phyloP scores from a whole-genome alignment of 2,329 filamentous ascomycete species.

The Thielaviopsis punctulata region DNA sequence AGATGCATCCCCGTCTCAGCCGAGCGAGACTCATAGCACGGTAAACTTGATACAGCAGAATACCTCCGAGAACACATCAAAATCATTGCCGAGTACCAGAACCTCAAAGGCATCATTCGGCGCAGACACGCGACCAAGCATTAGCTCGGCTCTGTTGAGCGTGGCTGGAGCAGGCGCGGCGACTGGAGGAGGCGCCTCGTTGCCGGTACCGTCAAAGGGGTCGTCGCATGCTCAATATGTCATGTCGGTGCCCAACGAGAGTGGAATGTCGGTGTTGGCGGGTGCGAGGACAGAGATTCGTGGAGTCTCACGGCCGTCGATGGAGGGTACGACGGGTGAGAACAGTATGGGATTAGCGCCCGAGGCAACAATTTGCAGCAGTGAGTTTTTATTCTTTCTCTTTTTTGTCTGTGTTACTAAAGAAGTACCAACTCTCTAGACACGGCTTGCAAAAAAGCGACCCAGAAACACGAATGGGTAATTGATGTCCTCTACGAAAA shows the following conservation, averaged over 20 bases:
- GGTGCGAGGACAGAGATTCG: constrained; percentile 5
- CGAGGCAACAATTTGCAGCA: background rate
- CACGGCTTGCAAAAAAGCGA: background rate
- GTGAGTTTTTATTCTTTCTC: too few relatives aligned
- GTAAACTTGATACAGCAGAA: too few relatives aligned
- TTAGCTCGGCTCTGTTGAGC: constrained; percentile 12
- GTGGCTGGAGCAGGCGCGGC: constrained; percentile 8
- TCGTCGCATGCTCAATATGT: constrained; percentile 2
- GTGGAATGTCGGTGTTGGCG: constrained; percentile 3
- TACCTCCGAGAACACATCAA: background rate
- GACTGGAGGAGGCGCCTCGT: constrained; percentile 4
- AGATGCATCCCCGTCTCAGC: too few relatives aligned
- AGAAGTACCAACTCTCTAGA: background rate
- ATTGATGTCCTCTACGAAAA: constrained; percentile 94
- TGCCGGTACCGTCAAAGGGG: constrained; percentile 9
- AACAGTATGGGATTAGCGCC: background rate
- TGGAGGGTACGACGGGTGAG: background rate
- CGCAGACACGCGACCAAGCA: background rate
- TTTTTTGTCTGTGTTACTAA: too few relatives aligned
- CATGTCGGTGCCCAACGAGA: constrained; percentile 10
- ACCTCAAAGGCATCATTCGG: background rate
- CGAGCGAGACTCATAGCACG: too few relatives aligned
- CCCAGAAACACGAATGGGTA: constrained; percentile 30
- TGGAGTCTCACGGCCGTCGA: constrained; percentile 5
- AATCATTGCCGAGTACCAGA: background rate